Evolutionary conservation across 805 yeast species (phyloP).

Genomic region (Yamadazyma olivae): DNA sequence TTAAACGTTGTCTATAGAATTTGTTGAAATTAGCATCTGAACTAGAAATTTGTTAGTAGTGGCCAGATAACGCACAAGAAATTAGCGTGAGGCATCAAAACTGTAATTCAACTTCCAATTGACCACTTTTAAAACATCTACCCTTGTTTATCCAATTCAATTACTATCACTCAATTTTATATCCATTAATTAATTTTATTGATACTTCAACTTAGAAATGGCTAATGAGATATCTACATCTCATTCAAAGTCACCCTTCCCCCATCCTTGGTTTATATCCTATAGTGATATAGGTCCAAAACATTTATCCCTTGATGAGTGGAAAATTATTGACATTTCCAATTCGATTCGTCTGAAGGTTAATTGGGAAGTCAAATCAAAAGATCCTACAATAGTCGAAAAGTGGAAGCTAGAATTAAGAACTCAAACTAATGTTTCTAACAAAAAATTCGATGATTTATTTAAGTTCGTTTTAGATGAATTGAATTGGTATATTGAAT

Average conservation of each 20-base stretch:
- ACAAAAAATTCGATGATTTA: slow-evolving; percentile 15
- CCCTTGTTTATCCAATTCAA: too few relatives aligned
- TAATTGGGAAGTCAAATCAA: slow-evolving; percentile 18
- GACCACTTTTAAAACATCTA: too few relatives aligned
- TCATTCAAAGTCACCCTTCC: slow-evolving; percentile 1
- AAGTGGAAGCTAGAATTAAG: slow-evolving; percentile 20
- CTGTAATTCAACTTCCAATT: too few relatives aligned
- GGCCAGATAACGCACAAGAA: too few relatives aligned
- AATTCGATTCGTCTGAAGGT: slow-evolving; percentile 15
- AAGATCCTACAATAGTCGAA: slow-evolving; percentile 10
- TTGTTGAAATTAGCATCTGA: too few relatives aligned
- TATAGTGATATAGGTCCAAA: slow-evolving; percentile 11
- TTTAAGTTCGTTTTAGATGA: slow-evolving; percentile 24
- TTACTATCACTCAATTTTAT: too few relatives aligned
- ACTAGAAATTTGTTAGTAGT: too few relatives aligned
- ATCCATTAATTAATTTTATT: too few relatives aligned
- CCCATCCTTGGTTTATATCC: slow-evolving; percentile 6
- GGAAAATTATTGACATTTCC: slow-evolving; percentile 16
- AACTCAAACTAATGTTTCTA: slow-evolving; percentile 10
- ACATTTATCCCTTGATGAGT: slow-evolving; percentile 15
- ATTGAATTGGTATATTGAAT: slow-evolving; percentile 24
- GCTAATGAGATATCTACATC: not conserved
- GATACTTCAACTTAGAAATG: too few relatives aligned
- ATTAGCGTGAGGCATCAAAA: too few relatives aligned
- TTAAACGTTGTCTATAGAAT: too few relatives aligned